These are phyloP conservation scores for Fusarium torulosum DNA, from an alignment of 2,329 filamentous ascomycete genomes.

Conservation along the genomic window DNA sequence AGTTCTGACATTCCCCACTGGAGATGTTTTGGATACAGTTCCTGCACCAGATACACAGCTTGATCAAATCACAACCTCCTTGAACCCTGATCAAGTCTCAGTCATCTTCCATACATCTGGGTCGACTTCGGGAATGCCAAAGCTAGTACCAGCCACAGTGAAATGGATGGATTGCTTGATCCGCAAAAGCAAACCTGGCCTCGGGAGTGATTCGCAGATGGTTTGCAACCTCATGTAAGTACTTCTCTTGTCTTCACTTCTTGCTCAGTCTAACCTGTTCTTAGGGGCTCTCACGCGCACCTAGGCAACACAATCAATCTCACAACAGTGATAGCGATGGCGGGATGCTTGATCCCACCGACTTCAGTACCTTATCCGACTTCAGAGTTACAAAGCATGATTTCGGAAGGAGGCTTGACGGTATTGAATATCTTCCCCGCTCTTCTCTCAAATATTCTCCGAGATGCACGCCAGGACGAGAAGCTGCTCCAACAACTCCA, in stretches of 20 bases:
- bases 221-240: neutral
- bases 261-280: neutral
- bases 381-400: constrained; percentile 14
- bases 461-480: fast-evolving
- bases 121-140: constrained; percentile 15
- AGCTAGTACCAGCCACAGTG: constrained; percentile 9
- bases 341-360: neutral
- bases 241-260: neutral
- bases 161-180: constrained; percentile 22
- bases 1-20: neutral
- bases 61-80: neutral
- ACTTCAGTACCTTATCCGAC: neutral
- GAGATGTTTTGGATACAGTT: fast-evolving
- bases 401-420: constrained; percentile 4
- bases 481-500: neutral
- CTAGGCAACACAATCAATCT: constrained; percentile 18
- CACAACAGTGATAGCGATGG: neutral
- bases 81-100: neutral
- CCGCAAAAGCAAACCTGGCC: neutral
- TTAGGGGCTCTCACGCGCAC: constrained; percentile 15
- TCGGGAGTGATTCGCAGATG: neutral
- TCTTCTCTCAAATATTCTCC: neutral
- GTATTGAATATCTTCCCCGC: neutral
- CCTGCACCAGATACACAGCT: neutral
- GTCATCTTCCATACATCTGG: constrained; percentile 13